Base-by-base conservation (phyloP, 768 basidiomycete species). In the Austroboletus festivus region DNA sequence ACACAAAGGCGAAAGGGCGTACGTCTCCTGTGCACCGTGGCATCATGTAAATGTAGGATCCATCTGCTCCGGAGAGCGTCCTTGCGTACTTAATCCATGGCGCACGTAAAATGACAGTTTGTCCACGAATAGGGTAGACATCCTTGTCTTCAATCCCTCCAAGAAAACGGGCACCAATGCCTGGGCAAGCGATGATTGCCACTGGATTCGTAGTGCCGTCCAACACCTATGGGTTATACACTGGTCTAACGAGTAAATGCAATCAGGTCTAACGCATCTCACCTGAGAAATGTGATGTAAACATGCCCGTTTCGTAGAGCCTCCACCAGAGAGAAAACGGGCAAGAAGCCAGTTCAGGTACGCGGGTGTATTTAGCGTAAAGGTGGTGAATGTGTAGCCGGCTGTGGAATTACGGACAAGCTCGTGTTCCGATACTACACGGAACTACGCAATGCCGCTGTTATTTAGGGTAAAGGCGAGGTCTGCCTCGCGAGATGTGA, bases 261-360 rank as follows among this genome's bases (percentile, higher is more conserved):
- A n/a, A n/a, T n/a, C n/a, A n/a, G n/a, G n/a, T n/a, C n/a, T n/a
- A n/a, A n/a, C n/a, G n/a, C n/a, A n/a, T n/a, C n/a, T n/a, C n/a
- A 89, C 71, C 59, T 89, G 83, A 26, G 74, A 68, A 51, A 92
- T 76, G 51, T 90, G 87, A 53, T 84, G 83, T 3, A 91, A 69
- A 9, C 76, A 67, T 4, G 73, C 77, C 2, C 82, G 84, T 6
- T 82, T 68, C 39, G 80, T 71, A 2, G 67, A 66, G 1, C 90
- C 90, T n/a, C 89, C 89, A 0, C 62, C 59, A 0, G 75, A 62
- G 15, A 79, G 64, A 63, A 90, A 84, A 7, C 78, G 79, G 3
- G 73, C 57, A 24, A 81, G 63, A 4, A 91, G 77, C 66, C 85
- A 89, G 18, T 77, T 70, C 45, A 88, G 66, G 59, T 89, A 90